Evolutionary conservation across 2,329 filamentous ascomycete genomes (phyloP).

Genomic region (Fusarium chaquense): DNA sequence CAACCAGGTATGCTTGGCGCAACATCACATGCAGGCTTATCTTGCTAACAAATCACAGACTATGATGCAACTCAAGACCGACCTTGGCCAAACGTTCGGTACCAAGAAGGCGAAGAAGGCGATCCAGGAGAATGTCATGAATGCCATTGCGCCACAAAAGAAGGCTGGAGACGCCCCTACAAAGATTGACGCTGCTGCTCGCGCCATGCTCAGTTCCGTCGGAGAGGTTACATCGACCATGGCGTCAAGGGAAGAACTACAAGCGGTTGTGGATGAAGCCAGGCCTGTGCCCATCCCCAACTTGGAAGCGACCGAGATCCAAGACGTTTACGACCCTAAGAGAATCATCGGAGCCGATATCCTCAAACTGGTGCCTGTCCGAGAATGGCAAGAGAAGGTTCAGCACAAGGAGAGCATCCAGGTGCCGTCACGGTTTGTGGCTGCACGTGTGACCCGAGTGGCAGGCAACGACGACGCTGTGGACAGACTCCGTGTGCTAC

Average conservation of each 20-base stretch:
- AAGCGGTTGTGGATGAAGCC: constrained; percentile 71
- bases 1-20: constrained; percentile 45
- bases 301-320: constrained; percentile 71
- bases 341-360: constrained; percentile 75
- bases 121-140: constrained; percentile 75
- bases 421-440: constrained; percentile 73
- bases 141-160: constrained; percentile 70
- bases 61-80: constrained; percentile 71
- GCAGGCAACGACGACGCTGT: constrained; percentile 66
- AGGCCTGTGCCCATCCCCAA: constrained; percentile 82
- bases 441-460: constrained; percentile 68
- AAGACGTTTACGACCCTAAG: constrained; percentile 78
- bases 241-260: constrained; percentile 74
- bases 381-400: constrained; percentile 79
- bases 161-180: constrained; percentile 53
- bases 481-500: constrained; percentile 67
- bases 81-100: constrained; percentile 82
- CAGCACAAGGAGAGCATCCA: constrained; percentile 68
- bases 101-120: constrained; percentile 88
- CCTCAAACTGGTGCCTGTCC: constrained; percentile 74
- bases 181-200: constrained; percentile 67
- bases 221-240: constrained; percentile 72
- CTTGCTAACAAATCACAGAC: constrained; percentile 57
- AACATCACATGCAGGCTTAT: background rate
- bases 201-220: constrained; percentile 73